phyloP scores from a whole-genome alignment of 2,329 filamentous ascomycete genomes.

The Colletotrichum tropicale region DNA sequence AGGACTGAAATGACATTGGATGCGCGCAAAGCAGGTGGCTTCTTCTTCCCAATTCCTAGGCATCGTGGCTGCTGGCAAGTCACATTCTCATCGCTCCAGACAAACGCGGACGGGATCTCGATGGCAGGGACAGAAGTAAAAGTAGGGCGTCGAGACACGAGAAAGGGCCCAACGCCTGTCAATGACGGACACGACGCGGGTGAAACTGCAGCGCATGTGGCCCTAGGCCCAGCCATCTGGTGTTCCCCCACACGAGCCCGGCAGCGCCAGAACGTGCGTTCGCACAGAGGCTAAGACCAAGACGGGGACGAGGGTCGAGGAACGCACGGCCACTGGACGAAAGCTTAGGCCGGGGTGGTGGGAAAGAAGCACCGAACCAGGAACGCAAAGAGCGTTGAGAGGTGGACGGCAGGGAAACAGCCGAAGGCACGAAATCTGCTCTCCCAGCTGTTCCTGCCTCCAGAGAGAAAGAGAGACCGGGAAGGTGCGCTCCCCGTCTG shows the following conservation, averaged over 20 bases:
- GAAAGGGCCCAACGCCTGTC: not conserved
- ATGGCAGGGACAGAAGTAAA: not conserved
- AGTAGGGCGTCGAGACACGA: not conserved
- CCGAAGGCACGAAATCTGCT: not conserved
- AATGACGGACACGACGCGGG: not conserved
- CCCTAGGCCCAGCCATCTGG: slow-evolving; percentile 1
- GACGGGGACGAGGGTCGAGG: not conserved
- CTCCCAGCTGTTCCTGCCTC: too few relatives aligned
- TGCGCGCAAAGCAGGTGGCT: not conserved
- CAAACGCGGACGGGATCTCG: not conserved
- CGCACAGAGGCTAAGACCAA: slow-evolving; percentile 3
- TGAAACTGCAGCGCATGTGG: not conserved
- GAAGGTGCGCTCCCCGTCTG: too few relatives aligned
- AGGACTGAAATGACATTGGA: not conserved
- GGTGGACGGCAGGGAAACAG: slow-evolving; percentile 4
- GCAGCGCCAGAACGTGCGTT: slow-evolving; percentile 16
- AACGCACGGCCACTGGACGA: slow-evolving; percentile 13
- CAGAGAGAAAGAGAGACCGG: too few relatives aligned
- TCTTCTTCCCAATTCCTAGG: not conserved
- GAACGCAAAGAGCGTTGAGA: not conserved
- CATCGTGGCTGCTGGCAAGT: not conserved
- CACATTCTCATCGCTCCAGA: not conserved
- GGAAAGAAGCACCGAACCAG: not conserved
- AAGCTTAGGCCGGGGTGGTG: slow-evolving; percentile 15
- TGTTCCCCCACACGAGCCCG: slow-evolving; percentile 17